Conservation (phyloP, 176 grass and related monocot species). For the Aegilops longissima region DNA sequence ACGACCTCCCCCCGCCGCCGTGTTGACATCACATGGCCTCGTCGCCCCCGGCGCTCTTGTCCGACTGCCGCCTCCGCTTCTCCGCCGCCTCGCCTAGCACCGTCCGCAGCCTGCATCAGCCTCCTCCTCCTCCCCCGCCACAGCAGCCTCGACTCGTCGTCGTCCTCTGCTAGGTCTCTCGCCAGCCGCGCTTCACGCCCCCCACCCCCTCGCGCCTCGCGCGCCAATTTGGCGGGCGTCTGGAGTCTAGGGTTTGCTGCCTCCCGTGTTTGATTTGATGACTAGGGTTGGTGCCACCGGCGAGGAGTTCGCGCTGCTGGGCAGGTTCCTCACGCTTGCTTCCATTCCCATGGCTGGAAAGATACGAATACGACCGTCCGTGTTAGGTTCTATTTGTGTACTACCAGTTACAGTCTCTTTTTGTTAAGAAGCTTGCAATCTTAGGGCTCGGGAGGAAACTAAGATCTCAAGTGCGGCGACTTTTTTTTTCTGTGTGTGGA, state of each 20-base stretch:
- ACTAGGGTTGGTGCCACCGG: slow-evolving; percentile 14
- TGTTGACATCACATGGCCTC: background rate
- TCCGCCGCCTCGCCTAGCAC: slow-evolving; percentile 14
- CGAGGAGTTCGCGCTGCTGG: slow-evolving; percentile 21
- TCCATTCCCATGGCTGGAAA: slow-evolving; percentile 36
- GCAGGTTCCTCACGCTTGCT: slow-evolving; percentile 25
- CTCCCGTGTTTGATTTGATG: slow-evolving; percentile 19
- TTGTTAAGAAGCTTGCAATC: slow-evolving; percentile 38
- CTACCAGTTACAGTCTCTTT: background rate
- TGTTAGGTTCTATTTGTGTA: slow-evolving; percentile 10
- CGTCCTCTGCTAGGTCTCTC: background rate
- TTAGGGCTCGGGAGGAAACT: slow-evolving; percentile 22
- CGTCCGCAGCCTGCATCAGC: background rate
- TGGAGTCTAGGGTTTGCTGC: background rate
- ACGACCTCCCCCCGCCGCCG: slow-evolving; percentile 4
- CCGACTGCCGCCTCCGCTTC: background rate
- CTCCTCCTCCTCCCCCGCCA: slow-evolving; percentile 14
- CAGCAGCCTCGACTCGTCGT: background rate
- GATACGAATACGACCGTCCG: slow-evolving; percentile 36
- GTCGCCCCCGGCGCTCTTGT: background rate
- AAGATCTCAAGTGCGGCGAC: slow-evolving; percentile 25
- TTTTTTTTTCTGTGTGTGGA: background rate
- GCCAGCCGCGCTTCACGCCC: background rate
- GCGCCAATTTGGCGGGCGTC: slow-evolving; percentile 13
- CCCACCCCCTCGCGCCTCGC: background rate